phyloP scores from a whole-genome alignment of 2,329 filamentous ascomycete genomes.

The Alternaria triticina region DNA sequence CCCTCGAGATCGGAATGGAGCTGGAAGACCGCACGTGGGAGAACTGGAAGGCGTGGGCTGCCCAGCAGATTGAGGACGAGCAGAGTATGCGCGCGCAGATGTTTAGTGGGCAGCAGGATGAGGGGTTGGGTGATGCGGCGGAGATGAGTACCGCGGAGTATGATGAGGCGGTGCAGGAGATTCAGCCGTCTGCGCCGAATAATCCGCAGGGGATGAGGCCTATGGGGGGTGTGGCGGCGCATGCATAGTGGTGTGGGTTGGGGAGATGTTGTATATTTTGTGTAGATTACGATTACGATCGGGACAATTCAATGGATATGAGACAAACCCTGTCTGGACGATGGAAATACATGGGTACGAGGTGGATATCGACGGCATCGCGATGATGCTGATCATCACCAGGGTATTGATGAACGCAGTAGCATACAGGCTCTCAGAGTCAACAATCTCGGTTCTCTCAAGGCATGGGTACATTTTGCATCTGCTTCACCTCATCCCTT shows the following conservation, averaged over 20 bases:
- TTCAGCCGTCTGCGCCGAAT: slow-evolving; percentile 28
- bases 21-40: slow-evolving; percentile 83
- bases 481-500: too few species aligned
- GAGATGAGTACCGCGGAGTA: slow-evolving; percentile 31
- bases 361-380: background rate
- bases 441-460: background rate
- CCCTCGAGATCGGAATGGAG: slow-evolving; percentile 77
- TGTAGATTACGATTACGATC: slow-evolving; percentile 22
- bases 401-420: background rate
- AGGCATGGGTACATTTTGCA: too few species aligned
- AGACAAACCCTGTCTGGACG: background rate
- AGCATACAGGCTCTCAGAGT: background rate
- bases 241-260: slow-evolving; percentile 27
- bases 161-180: slow-evolving; percentile 45
- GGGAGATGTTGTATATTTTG: slow-evolving; percentile 31
- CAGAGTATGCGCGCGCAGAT: slow-evolving; percentile 55
- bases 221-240: slow-evolving; percentile 46
- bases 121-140: slow-evolving; percentile 32
- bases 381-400: background rate
- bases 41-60: slow-evolving; percentile 83
- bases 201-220: slow-evolving; percentile 43
- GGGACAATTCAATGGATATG: background rate
- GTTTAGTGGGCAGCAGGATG: slow-evolving; percentile 43
- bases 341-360: too few species aligned
- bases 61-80: slow-evolving; percentile 57